Evolutionary conservation across 164 flowering plant species (phyloP).

Genomic region (Taxillus chinensis): DNA sequence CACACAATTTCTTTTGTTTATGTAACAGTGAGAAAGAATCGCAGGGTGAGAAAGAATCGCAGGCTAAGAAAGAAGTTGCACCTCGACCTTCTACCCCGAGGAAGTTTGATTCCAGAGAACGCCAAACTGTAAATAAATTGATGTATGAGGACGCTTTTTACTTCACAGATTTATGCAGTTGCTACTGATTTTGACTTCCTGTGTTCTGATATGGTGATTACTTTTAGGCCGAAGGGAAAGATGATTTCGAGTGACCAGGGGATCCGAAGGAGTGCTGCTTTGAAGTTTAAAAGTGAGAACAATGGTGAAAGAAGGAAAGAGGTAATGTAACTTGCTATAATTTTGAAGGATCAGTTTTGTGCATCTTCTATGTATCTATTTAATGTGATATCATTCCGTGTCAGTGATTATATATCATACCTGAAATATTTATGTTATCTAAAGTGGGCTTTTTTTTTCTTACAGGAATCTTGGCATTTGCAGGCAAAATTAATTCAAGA

Average conservation of each 20-base stretch:
- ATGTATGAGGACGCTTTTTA: neutral
- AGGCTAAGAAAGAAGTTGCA: slow-evolving; percentile 19
- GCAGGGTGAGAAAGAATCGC: slow-evolving; percentile 26
- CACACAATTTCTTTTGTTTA: slow-evolving; percentile 5
- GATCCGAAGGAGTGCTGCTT: neutral
- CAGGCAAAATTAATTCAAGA: neutral
- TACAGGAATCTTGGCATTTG: neutral
- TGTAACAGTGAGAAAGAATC: slow-evolving; percentile 25
- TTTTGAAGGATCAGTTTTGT: neutral
- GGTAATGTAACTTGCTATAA: neutral
- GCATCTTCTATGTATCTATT: neutral
- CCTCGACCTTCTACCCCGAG: slow-evolving; percentile 17
- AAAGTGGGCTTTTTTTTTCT: neutral
- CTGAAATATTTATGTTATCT: too few relatives aligned
- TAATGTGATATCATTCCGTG: too few relatives aligned
- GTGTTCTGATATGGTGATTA: neutral
- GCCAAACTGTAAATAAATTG: slow-evolving; percentile 35
- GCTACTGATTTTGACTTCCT: slow-evolving; percentile 1
- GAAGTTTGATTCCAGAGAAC: slow-evolving; percentile 22
- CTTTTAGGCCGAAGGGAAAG: neutral
- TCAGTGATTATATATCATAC: too few relatives aligned
- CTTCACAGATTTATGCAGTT: neutral
- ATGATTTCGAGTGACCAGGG: neutral
- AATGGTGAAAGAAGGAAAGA: neutral
- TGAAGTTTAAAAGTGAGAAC: neutral